A percentile compares a stretch with the other conserved stretches of the same genome.
Evolutionary conservation across 306 rosid genomes (phyloP).

Genomic region (Datisca glomerata): DNA sequence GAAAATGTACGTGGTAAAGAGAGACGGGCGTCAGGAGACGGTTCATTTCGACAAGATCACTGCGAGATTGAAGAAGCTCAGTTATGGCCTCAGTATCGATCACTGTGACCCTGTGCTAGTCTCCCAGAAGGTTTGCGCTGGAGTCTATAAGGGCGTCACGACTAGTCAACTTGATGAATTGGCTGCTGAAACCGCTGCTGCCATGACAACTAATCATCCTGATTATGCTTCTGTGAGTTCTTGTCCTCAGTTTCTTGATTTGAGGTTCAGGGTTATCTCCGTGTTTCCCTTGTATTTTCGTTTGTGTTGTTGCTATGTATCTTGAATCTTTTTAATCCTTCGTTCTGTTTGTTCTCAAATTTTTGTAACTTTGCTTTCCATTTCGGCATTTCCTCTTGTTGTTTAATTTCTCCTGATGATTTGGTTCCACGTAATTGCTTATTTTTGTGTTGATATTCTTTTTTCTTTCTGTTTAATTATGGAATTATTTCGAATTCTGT

Average conservation of each 20-base stretch:
- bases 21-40: conserved; percentile 85
- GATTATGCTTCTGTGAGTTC: conserved; percentile 78
- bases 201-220: conserved; percentile 83
- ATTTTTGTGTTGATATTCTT: neutral
- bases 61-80: conserved; percentile 81
- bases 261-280: too few species aligned
- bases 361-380: neutral
- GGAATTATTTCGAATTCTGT: neutral
- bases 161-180: conserved; percentile 91
- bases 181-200: conserved; percentile 97
- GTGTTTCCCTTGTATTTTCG: neutral
- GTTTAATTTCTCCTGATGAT: too few species aligned
- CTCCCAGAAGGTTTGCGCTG: conserved; percentile 88
- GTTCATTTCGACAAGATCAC: conserved; percentile 94
- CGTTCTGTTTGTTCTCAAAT: neutral
- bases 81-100: conserved; percentile 72
- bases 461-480: neutral
- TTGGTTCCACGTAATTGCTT: too few species aligned
- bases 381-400: too few species aligned
- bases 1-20: conserved; percentile 70
- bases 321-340: neutral
- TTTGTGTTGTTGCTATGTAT: too few species aligned
- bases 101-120: conserved; percentile 89
- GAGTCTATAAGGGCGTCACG: conserved; percentile 89
- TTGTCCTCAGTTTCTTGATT: neutral